Base-by-base conservation (phyloP, 306 rosid species). In the Rubus idaeus region DNA sequence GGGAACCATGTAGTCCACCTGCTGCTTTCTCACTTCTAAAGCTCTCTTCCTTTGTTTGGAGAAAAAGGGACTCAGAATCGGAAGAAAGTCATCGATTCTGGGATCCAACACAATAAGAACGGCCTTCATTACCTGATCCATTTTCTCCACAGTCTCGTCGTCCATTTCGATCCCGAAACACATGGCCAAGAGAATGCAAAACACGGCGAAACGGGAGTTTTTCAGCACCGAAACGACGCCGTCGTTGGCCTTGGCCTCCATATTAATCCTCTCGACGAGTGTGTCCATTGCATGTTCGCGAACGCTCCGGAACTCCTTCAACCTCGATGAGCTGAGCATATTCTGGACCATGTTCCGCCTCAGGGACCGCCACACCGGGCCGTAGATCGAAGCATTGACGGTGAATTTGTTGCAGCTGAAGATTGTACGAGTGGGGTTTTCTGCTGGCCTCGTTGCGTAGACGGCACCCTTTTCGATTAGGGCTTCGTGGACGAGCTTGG, bases 321-420 rank as follows among this genome's bases (percentile, higher is more conserved):
- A 10, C 71, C 96, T 78, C 5, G 37, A 80, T 2, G 99, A 89
- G 50, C 89, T 89, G 16, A 96, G 96, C 99, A 92, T 96, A 83
- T 96, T 96, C 88, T 96, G 98, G 2, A 96, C 99, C 96, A 96
- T 86, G 92, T 96, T 96, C 47, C 83, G 75, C 12, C 99, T 76
- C 40, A 96, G 82, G 0, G 98, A 88, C 73, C 97, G 85, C 99
- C 99, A 96, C 47, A 88, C 83, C 0, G 91, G 82, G 70, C 99
- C 99, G 18, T 90, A 92, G 8, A 88, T n/a, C 0, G 98, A 76
- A 0, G 99, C 97, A 10, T 92, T 96, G 2, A 96, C 99, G 0
- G 94, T 89, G 89, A 88, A 89, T 64, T 96, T 96, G 83, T 91
- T 89, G 57, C 82, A 71, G 72, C 97, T 92, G 85, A 96, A 96